These are phyloP conservation scores for Verruconis gallopava DNA, from an alignment of 2,329 filamentous ascomycete genomes.

Conservation along the genomic window DNA sequence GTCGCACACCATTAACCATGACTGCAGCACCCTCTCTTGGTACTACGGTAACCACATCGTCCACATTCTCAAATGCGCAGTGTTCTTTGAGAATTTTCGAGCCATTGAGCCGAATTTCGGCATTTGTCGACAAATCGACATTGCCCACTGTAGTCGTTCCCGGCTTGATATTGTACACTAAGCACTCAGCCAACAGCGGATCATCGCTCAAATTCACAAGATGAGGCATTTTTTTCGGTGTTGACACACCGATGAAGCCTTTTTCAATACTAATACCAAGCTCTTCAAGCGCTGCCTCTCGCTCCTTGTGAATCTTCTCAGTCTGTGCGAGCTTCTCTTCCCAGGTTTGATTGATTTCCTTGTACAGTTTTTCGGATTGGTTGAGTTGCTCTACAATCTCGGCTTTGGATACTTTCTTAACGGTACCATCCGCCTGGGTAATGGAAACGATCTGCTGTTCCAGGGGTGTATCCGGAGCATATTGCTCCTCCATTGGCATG, in stretches of 20 bases:
- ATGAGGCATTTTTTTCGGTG: conserved; percentile 98
- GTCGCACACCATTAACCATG: conserved; percentile 92
- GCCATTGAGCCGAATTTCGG: conserved; percentile 87
- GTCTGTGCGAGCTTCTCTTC: conserved; percentile 92
- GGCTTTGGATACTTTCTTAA: conserved; percentile 95
- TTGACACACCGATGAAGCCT: conserved; percentile 87
- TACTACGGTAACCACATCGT: conserved; percentile 83
- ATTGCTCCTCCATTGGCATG: conserved; percentile 62
- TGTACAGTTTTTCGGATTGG: conserved; percentile 91
- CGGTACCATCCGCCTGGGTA: conserved; percentile 65
- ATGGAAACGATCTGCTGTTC: conserved; percentile 97
- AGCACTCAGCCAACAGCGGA: conserved; percentile 82
- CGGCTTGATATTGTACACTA: conserved; percentile 96
- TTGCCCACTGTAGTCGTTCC: conserved; percentile 91
- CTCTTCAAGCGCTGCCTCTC: conserved; percentile 88
- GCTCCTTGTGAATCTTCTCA: conserved; percentile 93
- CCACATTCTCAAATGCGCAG: conserved; percentile 85
- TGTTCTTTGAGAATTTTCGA: conserved; percentile 86
- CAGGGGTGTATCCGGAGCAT: conserved; percentile 80
- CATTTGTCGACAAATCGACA: conserved; percentile 66
- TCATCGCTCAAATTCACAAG: conserved; percentile 78
- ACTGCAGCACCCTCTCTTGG: conserved; percentile 86
- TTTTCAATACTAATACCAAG: conserved; percentile 98
- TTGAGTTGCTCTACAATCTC: conserved; percentile 94
- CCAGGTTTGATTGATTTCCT: conserved; percentile 97